These are phyloP conservation scores for Puccinia hordei DNA, from an alignment of 1,284 basidiomycete species.

Conservation along the genomic window DNA sequence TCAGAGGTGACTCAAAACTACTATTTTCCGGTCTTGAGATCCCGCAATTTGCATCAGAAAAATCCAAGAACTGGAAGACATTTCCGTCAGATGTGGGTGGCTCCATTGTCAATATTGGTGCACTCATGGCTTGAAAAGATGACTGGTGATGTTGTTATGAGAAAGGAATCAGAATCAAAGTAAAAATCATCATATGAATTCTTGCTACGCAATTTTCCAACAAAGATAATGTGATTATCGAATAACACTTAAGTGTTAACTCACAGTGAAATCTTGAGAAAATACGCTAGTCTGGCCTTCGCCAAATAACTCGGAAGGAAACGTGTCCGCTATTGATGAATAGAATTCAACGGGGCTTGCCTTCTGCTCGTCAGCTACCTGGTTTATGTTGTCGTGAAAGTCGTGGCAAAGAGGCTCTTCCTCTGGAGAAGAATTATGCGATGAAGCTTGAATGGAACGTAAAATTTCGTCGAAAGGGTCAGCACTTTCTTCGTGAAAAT, in stretches of 20 bases:
- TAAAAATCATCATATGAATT: background rate
- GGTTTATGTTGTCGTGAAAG: background rate
- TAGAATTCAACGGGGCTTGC: constrained; percentile 14
- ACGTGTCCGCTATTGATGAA: constrained; percentile 20
- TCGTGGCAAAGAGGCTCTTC: constrained; percentile 20
- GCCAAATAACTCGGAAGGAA: constrained; percentile 8
- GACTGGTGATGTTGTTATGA: constrained; percentile 19
- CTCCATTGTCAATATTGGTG: constrained; percentile 40
- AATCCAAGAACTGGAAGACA: constrained; percentile 23
- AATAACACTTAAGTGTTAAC: background rate
- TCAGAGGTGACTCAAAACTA: constrained; percentile 11
- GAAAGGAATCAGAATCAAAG: background rate
- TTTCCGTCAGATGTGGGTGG: constrained; percentile 41
- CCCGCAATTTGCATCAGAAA: constrained; percentile 12
- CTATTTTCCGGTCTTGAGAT: constrained; percentile 6
- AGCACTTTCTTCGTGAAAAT: constrained; percentile 45
- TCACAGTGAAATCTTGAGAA: constrained; percentile 12
- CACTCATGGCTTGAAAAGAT: constrained; percentile 36
- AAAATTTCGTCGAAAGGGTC: constrained; percentile 42
- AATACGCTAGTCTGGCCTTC: background rate
- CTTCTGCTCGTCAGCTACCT: constrained; percentile 1
- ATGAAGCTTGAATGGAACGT: constrained; percentile 26
- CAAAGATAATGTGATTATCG: background rate
- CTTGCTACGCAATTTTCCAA: background rate
- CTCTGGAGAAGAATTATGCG: constrained; percentile 21